These are phyloP conservation scores for Eimeria tenella DNA, from an alignment of 169 alveolate genomes.

Conservation along the genomic window DNA sequence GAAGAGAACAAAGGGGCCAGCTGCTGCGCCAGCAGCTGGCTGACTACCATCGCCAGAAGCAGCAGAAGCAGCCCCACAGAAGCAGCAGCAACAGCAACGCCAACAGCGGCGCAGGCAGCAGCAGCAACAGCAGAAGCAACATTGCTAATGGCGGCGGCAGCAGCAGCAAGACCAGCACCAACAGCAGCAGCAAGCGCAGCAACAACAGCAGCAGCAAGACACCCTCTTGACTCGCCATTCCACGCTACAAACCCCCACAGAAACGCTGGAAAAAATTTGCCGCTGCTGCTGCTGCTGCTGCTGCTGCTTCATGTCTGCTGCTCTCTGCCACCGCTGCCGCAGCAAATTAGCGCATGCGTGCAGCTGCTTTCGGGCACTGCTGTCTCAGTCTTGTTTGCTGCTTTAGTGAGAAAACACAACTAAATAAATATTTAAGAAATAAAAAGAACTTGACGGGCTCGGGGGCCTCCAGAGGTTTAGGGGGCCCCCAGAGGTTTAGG, in stretches of 20 bases:
- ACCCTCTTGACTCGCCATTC: neutral
- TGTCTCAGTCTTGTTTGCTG: too few relatives aligned
- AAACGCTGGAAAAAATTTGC: neutral
- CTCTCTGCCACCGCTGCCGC: neutral
- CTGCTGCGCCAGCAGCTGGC: slow-evolving; percentile 31
- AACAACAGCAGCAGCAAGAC: slow-evolving; percentile 22
- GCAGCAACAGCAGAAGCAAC: neutral
- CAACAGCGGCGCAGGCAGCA: slow-evolving; percentile 9
- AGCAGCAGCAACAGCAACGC: slow-evolving; percentile 41
- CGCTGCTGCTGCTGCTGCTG: slow-evolving; percentile 43
- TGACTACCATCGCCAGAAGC: neutral
- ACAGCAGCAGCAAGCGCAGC: slow-evolving; percentile 9
- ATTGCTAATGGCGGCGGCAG: neutral
- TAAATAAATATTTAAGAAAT: too few relatives aligned
- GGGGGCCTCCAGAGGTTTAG: too few relatives aligned
- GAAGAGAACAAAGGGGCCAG: neutral
- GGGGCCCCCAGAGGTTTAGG: too few relatives aligned
- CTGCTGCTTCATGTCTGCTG: neutral
- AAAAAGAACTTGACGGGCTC: too few relatives aligned
- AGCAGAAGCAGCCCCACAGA: neutral
- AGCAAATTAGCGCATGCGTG: neutral
- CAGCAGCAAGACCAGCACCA: slow-evolving; percentile 1
- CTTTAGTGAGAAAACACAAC: too few relatives aligned
- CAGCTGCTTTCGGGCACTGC: too few relatives aligned
- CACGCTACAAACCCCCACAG: neutral